Conservation (phyloP, 2,329 filamentous ascomycete species). For the Aspergillus quadricinctus region DNA sequence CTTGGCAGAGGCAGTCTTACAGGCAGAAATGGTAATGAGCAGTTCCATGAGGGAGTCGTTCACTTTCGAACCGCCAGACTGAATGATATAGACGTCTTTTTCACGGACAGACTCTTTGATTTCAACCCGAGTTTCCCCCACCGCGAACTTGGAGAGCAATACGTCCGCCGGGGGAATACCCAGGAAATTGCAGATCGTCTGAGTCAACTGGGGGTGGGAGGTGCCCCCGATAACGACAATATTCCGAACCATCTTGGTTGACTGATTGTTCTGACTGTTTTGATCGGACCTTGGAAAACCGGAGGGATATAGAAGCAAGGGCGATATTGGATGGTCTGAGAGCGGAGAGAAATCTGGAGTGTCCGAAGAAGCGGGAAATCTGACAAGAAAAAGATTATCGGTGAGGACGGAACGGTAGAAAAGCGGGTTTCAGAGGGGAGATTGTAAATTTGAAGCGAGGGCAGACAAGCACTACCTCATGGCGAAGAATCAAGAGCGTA, state of each 20-base stretch:
- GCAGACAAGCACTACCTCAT: slow-evolving; percentile 32
- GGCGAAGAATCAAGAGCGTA: slow-evolving; percentile 19
- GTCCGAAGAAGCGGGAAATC: slow-evolving; percentile 26
- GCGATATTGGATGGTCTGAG: slow-evolving; percentile 13
- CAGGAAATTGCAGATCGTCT: slow-evolving; percentile 82
- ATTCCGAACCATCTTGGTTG: slow-evolving; percentile 74
- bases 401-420: slow-evolving; percentile 17
- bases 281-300: slow-evolving; percentile 11
- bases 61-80: slow-evolving; percentile 85
- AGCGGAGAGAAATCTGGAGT: slow-evolving; percentile 22
- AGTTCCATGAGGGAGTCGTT: slow-evolving; percentile 97
- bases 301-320: slow-evolving; percentile 12
- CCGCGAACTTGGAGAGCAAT: slow-evolving; percentile 85
- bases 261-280: slow-evolving; percentile 7
- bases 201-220: slow-evolving; percentile 83
- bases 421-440: slow-evolving; percentile 6
- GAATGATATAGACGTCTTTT: slow-evolving; percentile 98
- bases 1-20: slow-evolving; percentile 88
- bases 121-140: slow-evolving; percentile 91
- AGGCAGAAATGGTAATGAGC: slow-evolving; percentile 97
- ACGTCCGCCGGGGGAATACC: slow-evolving; percentile 81
- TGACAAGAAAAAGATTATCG: slow-evolving; percentile 22
- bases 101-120: slow-evolving; percentile 94
- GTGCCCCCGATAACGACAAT: slow-evolving; percentile 91
- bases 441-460: slow-evolving; percentile 12